A percentile compares a stretch with the other conserved stretches of the same genome.
Conservation (phyloP, 805 yeast genomes). For the Crinitomyces ghanaensis region DNA sequence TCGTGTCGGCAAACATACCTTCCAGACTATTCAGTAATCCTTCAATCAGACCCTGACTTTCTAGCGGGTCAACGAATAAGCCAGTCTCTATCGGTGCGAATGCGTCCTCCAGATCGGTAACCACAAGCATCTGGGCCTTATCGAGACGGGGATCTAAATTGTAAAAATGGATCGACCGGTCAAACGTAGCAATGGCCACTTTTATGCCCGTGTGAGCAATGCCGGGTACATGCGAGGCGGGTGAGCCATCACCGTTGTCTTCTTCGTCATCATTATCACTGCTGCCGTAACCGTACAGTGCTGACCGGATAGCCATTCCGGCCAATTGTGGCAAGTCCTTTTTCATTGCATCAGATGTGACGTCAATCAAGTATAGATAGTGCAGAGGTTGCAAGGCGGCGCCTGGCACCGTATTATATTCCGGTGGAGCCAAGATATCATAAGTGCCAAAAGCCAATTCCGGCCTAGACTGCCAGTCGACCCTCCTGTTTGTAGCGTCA, state of each 20-base stretch:
- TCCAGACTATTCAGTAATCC: constrained; percentile 56
- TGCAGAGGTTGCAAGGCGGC: constrained; percentile 40
- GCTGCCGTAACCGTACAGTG: constrained; percentile 29
- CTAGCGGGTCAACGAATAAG: constrained; percentile 67
- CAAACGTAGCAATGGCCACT: constrained; percentile 67
- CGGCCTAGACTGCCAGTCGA: constrained; percentile 54
- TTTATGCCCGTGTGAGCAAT: constrained; percentile 34
- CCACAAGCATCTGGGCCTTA: constrained; percentile 46
- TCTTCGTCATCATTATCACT: background rate
- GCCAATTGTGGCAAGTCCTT: constrained; percentile 51
- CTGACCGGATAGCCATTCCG: constrained; percentile 57
- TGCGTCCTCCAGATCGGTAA: constrained; percentile 63
- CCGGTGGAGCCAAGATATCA: constrained; percentile 68
- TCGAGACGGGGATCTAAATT: constrained; percentile 48
- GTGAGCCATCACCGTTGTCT: background rate
- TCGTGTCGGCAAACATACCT: constrained; percentile 29
- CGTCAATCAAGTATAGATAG: constrained; percentile 66
- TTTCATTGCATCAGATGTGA: constrained; percentile 45
- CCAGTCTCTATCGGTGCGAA: constrained; percentile 73
- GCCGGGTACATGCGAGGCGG: constrained; percentile 15
- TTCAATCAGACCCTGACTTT: constrained; percentile 51
- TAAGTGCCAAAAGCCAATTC: constrained; percentile 77
- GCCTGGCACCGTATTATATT: constrained; percentile 43
- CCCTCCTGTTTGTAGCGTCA: constrained; percentile 49
- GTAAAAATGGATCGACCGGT: constrained; percentile 59